phyloP scores from a whole-genome alignment of 2,329 filamentous ascomycete genomes.

The Sphaerostilbella broomeana region DNA sequence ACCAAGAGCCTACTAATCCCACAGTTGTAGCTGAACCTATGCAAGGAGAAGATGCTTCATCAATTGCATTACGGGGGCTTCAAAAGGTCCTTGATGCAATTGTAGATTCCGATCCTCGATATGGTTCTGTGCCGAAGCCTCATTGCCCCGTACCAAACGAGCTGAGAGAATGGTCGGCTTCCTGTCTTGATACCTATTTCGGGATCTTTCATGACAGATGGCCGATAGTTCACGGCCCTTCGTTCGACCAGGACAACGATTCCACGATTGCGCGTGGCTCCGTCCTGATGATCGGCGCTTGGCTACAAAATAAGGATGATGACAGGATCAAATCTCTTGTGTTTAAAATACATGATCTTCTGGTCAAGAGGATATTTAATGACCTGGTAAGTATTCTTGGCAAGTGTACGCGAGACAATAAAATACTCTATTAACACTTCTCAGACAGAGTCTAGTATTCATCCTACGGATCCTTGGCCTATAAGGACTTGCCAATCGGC shows the following conservation, averaged over 20 bases:
- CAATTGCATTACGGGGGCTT: constrained; percentile 4
- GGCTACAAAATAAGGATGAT: constrained; percentile 26
- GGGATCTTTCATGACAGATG: constrained; percentile 34
- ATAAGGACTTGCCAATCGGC: constrained; percentile 28
- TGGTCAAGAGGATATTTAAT: constrained; percentile 26
- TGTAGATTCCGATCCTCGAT: constrained; percentile 8
- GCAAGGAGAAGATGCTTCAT: neutral
- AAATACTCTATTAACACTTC: neutral
- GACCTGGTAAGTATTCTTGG: constrained; percentile 21
- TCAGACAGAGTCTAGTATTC: constrained; percentile 5
- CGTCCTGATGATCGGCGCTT: constrained; percentile 34
- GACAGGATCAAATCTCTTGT: constrained; percentile 23
- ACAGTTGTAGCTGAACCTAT: too few species aligned
- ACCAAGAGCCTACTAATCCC: too few species aligned
- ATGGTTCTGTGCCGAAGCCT: neutral
- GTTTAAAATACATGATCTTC: constrained; percentile 24
- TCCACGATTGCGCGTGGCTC: constrained; percentile 23
- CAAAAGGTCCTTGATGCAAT: constrained; percentile 6
- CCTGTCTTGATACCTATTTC: constrained; percentile 29
- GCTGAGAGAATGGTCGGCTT: constrained; percentile 18
- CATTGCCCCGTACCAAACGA: constrained; percentile 8
- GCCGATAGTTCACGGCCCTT: constrained; percentile 34
- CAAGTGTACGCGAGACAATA: too few species aligned
- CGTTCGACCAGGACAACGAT: constrained; percentile 25
- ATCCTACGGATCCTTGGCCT: constrained; percentile 23